phyloP scores from a whole-genome alignment of 2,329 filamentous ascomycete genomes.

The Xylaria sp. region DNA sequence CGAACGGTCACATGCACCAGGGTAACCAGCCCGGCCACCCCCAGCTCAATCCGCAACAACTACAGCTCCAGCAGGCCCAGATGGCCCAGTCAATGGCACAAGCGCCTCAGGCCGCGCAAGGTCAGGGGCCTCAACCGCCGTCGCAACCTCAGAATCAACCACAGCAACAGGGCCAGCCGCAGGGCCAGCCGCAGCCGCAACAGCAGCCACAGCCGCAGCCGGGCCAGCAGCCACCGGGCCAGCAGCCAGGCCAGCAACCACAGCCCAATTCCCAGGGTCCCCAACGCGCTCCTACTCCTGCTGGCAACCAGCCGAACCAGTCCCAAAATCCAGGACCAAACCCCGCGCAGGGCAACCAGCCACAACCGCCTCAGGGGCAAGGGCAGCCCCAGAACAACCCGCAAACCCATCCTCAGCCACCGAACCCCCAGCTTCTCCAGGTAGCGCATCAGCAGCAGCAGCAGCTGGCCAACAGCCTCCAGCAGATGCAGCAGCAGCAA shows the following conservation, averaged over 20 bases:
- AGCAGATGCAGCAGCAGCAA: slow-evolving; percentile 30
- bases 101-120: slow-evolving; percentile 24
- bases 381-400: slow-evolving; percentile 35
- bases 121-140: slow-evolving; percentile 27
- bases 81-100: slow-evolving; percentile 37
- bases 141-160: slow-evolving; percentile 35
- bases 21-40: slow-evolving; percentile 39
- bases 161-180: slow-evolving; percentile 42
- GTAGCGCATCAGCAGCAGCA: slow-evolving; percentile 42
- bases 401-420: slow-evolving; percentile 32
- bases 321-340: slow-evolving; percentile 38
- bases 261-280: slow-evolving; percentile 32
- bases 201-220: slow-evolving; percentile 40
- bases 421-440: slow-evolving; percentile 40
- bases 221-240: slow-evolving; percentile 38
- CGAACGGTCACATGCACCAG: slow-evolving; percentile 47
- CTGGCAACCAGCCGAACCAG: slow-evolving; percentile 40
- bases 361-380: slow-evolving; percentile 34
- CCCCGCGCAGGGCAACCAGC: slow-evolving; percentile 41
- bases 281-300: slow-evolving; percentile 34
- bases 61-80: slow-evolving; percentile 46
- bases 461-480: slow-evolving; percentile 35
- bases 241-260: slow-evolving; percentile 42
- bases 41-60: slow-evolving; percentile 45
- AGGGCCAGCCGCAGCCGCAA: slow-evolving; percentile 38